Percentiles rank a stretch among this genome's conserved stretches.
These are phyloP conservation scores for Fagus crenata DNA, from an alignment of 306 rosid species.

Conservation along the genomic window DNA sequence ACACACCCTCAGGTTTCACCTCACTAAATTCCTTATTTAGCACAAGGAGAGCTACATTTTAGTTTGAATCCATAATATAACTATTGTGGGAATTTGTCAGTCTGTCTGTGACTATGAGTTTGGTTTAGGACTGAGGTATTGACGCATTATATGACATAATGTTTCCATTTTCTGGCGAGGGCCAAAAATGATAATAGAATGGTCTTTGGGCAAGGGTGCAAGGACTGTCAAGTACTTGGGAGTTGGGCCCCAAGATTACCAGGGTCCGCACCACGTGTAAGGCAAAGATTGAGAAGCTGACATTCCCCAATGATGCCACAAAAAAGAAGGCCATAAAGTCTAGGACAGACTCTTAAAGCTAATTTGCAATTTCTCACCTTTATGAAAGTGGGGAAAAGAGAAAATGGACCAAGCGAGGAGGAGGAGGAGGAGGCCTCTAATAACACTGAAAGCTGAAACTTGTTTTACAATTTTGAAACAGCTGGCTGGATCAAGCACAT, in stretches of 20 bases:
- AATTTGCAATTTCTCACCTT: slow-evolving; percentile 39
- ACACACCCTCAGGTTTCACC: no score
- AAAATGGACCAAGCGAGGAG: slow-evolving; percentile 29
- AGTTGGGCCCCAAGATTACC: slow-evolving; percentile 19
- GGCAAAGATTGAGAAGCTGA: slow-evolving; percentile 41
- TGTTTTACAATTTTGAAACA: slow-evolving; percentile 20
- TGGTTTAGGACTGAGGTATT: no score
- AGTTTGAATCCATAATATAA: no score
- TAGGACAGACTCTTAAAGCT: slow-evolving; percentile 39
- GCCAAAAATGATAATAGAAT: no score
- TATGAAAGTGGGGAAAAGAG: slow-evolving; percentile 34
- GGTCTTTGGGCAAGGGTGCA: neutral
- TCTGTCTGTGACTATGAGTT: no score
- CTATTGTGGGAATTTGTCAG: no score
- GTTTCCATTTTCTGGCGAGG: no score
- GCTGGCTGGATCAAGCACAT: slow-evolving; percentile 41
- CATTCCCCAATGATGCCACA: slow-evolving; percentile 28
- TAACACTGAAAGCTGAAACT: slow-evolving; percentile 38
- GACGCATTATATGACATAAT: no score
- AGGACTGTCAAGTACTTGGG: slow-evolving; percentile 1
- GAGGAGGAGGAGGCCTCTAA: neutral
- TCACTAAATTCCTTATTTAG: no score
- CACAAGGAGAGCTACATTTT: no score
- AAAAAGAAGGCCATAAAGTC: slow-evolving; percentile 41
- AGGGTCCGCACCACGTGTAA: slow-evolving; percentile 33